These are phyloP conservation scores for Rhodofomes roseus DNA, from an alignment of 1,284 basidiomycete species.

Conservation along the genomic window DNA sequence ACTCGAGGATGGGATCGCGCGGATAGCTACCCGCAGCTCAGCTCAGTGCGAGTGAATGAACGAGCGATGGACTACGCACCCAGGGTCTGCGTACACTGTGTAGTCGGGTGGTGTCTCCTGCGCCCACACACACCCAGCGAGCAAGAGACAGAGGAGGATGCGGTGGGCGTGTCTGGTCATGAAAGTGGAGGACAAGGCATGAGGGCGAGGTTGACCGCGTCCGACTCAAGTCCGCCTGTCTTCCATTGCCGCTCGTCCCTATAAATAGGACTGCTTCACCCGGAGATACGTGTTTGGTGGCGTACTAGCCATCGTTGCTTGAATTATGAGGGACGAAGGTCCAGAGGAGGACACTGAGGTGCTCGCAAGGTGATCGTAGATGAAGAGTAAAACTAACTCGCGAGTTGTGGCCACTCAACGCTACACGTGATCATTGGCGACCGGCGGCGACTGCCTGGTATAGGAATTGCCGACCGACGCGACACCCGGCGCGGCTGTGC, in stretches of 20 bases:
- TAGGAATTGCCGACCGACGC: background rate
- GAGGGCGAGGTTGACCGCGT: background rate
- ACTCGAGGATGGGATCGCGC: slow-evolving; percentile 71
- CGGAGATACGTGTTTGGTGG: background rate
- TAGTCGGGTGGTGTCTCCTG: background rate
- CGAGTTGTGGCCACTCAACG: background rate
- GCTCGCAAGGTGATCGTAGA: no score
- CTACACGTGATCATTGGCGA: background rate
- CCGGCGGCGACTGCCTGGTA: background rate
- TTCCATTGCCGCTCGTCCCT: background rate
- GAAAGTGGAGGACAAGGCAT: background rate
- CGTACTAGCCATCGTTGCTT: background rate
- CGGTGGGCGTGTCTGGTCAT: background rate
- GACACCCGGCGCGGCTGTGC: no score
- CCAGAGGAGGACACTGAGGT: background rate
- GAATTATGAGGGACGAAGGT: background rate
- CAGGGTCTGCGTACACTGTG: background rate
- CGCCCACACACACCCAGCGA: background rate
- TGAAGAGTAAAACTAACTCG: background rate
- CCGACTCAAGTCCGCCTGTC: background rate
- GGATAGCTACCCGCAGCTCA: slow-evolving; percentile 22
- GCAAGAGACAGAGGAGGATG: background rate
- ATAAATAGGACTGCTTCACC: background rate
- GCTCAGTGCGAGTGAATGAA: background rate
- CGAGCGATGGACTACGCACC: background rate